phyloP scores from a whole-genome alignment of 768 basidiomycete species.

The Chalciporus chontae region DNA sequence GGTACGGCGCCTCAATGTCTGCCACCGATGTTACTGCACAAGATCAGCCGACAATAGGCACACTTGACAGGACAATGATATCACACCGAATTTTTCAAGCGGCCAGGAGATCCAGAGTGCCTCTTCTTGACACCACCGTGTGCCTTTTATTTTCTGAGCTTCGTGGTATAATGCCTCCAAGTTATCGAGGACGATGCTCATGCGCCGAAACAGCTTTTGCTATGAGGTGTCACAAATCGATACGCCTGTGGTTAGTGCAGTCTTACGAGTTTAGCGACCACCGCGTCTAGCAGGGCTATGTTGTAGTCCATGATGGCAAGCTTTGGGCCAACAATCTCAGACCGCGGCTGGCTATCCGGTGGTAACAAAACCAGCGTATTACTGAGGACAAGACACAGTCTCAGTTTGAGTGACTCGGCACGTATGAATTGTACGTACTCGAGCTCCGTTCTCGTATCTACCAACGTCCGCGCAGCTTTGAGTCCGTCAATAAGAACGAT shows the following conservation, averaged over 20 bases:
- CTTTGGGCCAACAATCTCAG: conserved; percentile 61
- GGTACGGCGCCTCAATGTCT: conserved; percentile 58
- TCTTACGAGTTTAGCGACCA: conserved; percentile 65
- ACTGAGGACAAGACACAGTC: conserved; percentile 32
- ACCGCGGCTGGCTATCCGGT: conserved; percentile 48
- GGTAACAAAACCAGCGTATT: conserved; percentile 61
- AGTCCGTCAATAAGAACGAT: conserved; percentile 76
- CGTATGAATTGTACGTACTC: conserved; percentile 55
- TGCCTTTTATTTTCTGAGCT: conserved; percentile 68
- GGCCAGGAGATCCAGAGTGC: conserved; percentile 84
- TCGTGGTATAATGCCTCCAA: conserved; percentile 65
- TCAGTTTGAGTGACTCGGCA: not conserved
- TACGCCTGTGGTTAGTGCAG: not conserved
- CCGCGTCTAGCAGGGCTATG: conserved; percentile 54
- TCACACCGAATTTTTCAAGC: conserved; percentile 70
- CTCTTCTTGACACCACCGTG: conserved; percentile 65
- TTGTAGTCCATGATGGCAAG: conserved; percentile 64
- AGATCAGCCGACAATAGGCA: conserved; percentile 1
- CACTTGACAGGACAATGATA: not conserved
- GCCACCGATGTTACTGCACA: conserved; percentile 51
- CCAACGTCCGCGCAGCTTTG: conserved; percentile 64
- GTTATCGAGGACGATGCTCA: conserved; percentile 60
- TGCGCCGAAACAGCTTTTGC: conserved; percentile 69
- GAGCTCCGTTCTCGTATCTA: conserved; percentile 80
- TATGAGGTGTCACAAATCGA: conserved; percentile 24